These are phyloP conservation scores for Rhodotorula babjevae DNA, from an alignment of 768 basidiomycete species.

Conservation along the genomic window DNA sequence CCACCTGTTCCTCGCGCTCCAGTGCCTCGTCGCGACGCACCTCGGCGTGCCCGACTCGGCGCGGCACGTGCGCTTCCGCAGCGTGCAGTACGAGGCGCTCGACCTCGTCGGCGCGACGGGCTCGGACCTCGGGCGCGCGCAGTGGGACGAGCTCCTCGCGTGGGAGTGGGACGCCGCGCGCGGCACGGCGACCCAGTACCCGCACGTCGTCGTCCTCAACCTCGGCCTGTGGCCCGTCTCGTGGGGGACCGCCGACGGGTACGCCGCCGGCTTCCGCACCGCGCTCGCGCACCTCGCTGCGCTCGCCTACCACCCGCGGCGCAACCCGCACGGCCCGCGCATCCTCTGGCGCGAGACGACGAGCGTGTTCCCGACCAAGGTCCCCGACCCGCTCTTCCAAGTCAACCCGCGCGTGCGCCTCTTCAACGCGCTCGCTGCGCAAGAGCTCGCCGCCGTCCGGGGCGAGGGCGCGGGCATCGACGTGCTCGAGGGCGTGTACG, in stretches of 20 bases:
- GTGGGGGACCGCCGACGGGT: not conserved
- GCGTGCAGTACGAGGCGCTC: slow-evolving; percentile 9
- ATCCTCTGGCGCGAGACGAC: slow-evolving; percentile 8
- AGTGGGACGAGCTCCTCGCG: not conserved
- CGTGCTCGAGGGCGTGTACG: not conserved
- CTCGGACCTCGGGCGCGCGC: too few species aligned
- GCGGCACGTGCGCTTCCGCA: not conserved
- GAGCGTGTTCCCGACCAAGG: not conserved
- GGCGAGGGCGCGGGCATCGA: too few species aligned
- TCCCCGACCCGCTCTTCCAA: slow-evolving; percentile 1
- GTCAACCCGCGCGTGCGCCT: slow-evolving; percentile 2
- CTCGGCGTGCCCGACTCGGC: too few species aligned
- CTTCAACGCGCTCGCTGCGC: not conserved
- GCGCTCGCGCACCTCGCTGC: not conserved
- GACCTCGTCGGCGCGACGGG: not conserved
- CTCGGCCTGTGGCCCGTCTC: not conserved
- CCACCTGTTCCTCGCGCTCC: slow-evolving; percentile 4
- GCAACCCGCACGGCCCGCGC: not conserved
- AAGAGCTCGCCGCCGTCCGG: not conserved
- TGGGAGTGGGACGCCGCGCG: slow-evolving; percentile 2
- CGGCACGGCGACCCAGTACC: not conserved
- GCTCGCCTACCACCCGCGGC: not conserved
- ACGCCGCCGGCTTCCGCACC: not conserved
- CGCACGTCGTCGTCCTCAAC: slow-evolving; percentile 10
- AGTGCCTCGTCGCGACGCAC: not conserved